phyloP scores from a whole-genome alignment of 129 eudicot species.

The Rutidosis leptorrhynchoides region DNA sequence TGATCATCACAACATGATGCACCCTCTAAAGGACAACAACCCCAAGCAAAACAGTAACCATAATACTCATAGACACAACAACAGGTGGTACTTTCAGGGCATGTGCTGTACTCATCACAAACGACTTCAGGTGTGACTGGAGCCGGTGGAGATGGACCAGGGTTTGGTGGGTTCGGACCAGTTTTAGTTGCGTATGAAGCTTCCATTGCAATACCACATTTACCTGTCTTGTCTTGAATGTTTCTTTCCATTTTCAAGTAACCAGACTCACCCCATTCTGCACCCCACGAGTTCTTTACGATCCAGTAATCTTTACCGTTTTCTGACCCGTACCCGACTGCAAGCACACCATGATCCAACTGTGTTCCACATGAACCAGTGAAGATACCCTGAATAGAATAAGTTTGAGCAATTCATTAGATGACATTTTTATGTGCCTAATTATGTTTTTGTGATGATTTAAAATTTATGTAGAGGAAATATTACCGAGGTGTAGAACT shows the following conservation, averaged over 20 bases:
- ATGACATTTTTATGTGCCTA: not conserved
- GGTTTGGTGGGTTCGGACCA: slow-evolving; percentile 74
- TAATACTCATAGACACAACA: slow-evolving; percentile 70
- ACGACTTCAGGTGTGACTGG: slow-evolving; percentile 59
- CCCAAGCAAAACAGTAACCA: slow-evolving; percentile 75
- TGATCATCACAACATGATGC: slow-evolving; percentile 92
- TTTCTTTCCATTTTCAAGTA: slow-evolving; percentile 78
- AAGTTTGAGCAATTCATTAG: not conserved
- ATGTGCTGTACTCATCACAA: slow-evolving; percentile 69
- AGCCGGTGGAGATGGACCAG: slow-evolving; percentile 81
- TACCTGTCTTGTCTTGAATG: slow-evolving; percentile 42
- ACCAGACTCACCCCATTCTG: slow-evolving; percentile 79
- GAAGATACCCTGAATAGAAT: slow-evolving; percentile 59
- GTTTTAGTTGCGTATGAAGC: slow-evolving; percentile 69
- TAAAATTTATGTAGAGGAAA: not conserved
- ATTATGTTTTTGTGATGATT: not conserved
- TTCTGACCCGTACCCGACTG: slow-evolving; percentile 79
- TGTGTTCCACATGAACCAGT: slow-evolving; percentile 71
- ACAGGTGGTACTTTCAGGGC: slow-evolving; percentile 75
- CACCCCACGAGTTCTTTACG: slow-evolving; percentile 94
- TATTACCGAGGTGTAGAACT: slow-evolving; percentile 68
- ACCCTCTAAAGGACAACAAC: slow-evolving; percentile 82
- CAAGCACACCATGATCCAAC: slow-evolving; percentile 85
- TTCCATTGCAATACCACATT: slow-evolving; percentile 85
- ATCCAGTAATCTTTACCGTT: slow-evolving; percentile 76